These are phyloP conservation scores for Aspergillus sp. DNA, from an alignment of 2,329 filamentous ascomycete genomes.

Conservation along the genomic window DNA sequence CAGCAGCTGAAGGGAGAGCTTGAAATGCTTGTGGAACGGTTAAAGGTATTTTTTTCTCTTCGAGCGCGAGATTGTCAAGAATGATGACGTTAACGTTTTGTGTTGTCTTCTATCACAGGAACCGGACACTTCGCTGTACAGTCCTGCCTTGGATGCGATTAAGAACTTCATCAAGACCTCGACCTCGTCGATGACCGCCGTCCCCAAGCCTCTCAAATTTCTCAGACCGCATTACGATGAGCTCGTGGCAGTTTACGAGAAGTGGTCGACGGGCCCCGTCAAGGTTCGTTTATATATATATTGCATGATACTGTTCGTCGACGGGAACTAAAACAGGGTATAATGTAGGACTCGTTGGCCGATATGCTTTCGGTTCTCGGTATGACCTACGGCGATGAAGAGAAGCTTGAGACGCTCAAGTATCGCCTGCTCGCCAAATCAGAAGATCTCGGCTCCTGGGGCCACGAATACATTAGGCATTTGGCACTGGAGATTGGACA, in stretches of 20 bases:
- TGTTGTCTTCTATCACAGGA: constrained; percentile 50
- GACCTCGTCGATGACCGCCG: constrained; percentile 97
- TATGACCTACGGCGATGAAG: constrained; percentile 98
- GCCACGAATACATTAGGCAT: constrained; percentile 96
- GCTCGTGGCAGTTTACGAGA: constrained; percentile 77
- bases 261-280: constrained; percentile 75
- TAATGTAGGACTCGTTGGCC: constrained; percentile 60
- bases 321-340: constrained; percentile 5
- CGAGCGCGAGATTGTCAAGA: constrained; percentile 4
- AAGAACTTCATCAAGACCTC: constrained; percentile 98
- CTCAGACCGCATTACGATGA: constrained; percentile 92
- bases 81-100: constrained; percentile 21
- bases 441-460: constrained; percentile 92
- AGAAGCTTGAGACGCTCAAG: constrained; percentile 90
- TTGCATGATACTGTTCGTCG: neutral
- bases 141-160: constrained; percentile 87
- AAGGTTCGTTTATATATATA: constrained; percentile 51
- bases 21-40: constrained; percentile 92
- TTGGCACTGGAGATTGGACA: constrained; percentile 91
- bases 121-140: constrained; percentile 77
- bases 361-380: constrained; percentile 95
- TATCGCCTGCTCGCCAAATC: constrained; percentile 85
- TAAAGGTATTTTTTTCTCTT: constrained; percentile 57
- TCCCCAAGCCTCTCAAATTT: constrained; percentile 97
- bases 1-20: constrained; percentile 97